Base-by-base conservation (phyloP, 1,139 yeast species). In the Taiozyma onychis region DNA sequence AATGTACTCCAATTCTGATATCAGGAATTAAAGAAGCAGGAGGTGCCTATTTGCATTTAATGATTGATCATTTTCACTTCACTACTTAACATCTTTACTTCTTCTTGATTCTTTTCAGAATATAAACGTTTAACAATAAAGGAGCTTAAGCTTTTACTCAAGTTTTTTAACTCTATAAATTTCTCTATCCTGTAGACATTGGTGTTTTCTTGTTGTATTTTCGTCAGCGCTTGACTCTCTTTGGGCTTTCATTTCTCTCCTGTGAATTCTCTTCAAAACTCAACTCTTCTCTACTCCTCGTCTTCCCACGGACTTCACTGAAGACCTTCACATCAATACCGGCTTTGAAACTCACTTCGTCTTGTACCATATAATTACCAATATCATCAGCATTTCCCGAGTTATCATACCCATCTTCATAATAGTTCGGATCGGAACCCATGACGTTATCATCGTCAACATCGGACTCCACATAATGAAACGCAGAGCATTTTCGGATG, bases 371-470 rank as follows among this genome's bases (percentile, higher is more conserved):
- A 22, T 53, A 45, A 42, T 49, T 30, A 41, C 52, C 56, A 48
- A 56, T 54, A 44, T 58, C 62, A 45, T 58, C 63, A 2, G 61
- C 61, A 28, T 49, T 50, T 1, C 61, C 63, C 14, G 51, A 48
- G 42, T 58, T 59, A 16, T 54, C 52, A 44, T 56, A 57, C 6
- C 54, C 54, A 6, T 46, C 44, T 18, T 48, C 49, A 37, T 50
- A 46, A 22, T 43, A 44, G n/a, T 44, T 39, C 6, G 41, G 37
- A 11, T 43, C 45, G 3, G 45, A 43, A 1, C 51, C 53, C 39
- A 43, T 24, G 10, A 41, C 39, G 11, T 51, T 48, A 14, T 22
- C 43, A 14, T 48, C 51, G 21, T 43, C 48, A 7, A 24, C 32
- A 16, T 46, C 46, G 18, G 39, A 14, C 14, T 44, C 53, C 3